phyloP scores from a whole-genome alignment of 1,284 basidiomycete genomes.

The Rhodotorula glutinis region DNA sequence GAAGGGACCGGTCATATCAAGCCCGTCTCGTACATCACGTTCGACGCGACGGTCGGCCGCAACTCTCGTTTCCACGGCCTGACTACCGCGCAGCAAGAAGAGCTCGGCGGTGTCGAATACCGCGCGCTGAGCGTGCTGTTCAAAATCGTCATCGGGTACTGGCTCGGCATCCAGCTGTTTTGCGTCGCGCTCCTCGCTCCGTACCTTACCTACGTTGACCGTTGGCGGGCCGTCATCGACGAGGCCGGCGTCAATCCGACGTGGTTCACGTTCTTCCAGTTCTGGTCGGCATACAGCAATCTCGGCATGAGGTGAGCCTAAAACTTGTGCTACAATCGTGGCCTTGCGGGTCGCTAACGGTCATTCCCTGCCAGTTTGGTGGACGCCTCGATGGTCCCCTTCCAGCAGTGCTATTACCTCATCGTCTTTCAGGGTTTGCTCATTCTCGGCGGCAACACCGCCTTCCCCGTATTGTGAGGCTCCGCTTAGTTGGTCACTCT shows the following conservation, averaged over 20 bases:
- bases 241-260: constrained; percentile 24
- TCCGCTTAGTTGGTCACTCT: not conserved
- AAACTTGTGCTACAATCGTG: too few species aligned
- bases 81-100: constrained; percentile 78
- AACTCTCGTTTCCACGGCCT: constrained; percentile 83
- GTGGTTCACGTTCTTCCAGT: constrained; percentile 82
- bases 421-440: constrained; percentile 61
- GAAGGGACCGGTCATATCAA: constrained; percentile 38
- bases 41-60: constrained; percentile 75
- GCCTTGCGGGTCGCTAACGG: too few species aligned
- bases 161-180: constrained; percentile 64
- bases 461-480: constrained; percentile 63
- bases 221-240: constrained; percentile 20
- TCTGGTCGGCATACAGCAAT: constrained; percentile 83
- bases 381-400: constrained; percentile 85
- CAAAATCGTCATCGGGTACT: constrained; percentile 55
- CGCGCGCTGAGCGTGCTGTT: constrained; percentile 51
- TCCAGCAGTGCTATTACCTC: constrained; percentile 79
- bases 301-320: constrained; percentile 59
- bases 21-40: constrained; percentile 75
- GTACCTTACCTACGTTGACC: constrained; percentile 57
- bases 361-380: constrained; percentile 54
- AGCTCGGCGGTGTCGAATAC: constrained; percentile 92
- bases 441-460: constrained; percentile 87
- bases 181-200: constrained; percentile 71